Evolutionary conservation across 1,284 basidiomycete species (phyloP).

Genomic region (Amylostereum chailletii): DNA sequence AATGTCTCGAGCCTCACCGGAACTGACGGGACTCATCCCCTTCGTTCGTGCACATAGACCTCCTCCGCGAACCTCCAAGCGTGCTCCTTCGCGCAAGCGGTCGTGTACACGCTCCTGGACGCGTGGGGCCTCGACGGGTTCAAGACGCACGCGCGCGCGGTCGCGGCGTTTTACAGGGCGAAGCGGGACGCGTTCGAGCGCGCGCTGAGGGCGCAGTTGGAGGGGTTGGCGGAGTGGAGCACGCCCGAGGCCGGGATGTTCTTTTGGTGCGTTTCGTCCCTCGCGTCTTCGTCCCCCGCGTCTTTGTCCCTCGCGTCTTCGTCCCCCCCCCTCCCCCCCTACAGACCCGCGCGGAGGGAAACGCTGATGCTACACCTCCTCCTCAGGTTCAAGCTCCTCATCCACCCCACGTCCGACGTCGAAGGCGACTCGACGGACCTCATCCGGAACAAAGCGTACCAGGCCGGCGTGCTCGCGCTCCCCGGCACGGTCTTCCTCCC

Average conservation of each 20-base stretch:
- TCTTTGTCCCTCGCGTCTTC: slow-evolving; percentile 9
- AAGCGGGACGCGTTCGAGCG: slow-evolving; percentile 78
- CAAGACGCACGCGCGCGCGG: slow-evolving; percentile 57
- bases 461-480: slow-evolving; percentile 80
- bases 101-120: slow-evolving; percentile 62
- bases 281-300: slow-evolving; percentile 4
- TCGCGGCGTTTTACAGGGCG: slow-evolving; percentile 74
- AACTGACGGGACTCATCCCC: slow-evolving; percentile 8
- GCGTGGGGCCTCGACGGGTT: slow-evolving; percentile 80
- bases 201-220: slow-evolving; percentile 67
- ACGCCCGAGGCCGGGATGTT: slow-evolving; percentile 89
- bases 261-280: slow-evolving; percentile 57
- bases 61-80: slow-evolving; percentile 73
- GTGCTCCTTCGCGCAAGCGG: slow-evolving; percentile 71
- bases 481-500: slow-evolving; percentile 80
- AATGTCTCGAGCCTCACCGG: too few species aligned
- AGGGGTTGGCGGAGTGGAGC: slow-evolving; percentile 76
- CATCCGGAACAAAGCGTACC: slow-evolving; percentile 72
- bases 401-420: slow-evolving; percentile 31
- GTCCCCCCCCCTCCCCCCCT: too few species aligned
- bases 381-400: slow-evolving; percentile 60
- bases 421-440: slow-evolving; percentile 71
- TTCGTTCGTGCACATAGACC: slow-evolving; percentile 34
- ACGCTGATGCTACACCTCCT: slow-evolving; percentile 1
- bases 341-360: too few species aligned